Percentiles rank a stretch among this genome's conserved stretches.
Evolutionary conservation across 78 protist genomes (phyloP).

Genomic region (Tieghemostelium lacteum): DNA sequence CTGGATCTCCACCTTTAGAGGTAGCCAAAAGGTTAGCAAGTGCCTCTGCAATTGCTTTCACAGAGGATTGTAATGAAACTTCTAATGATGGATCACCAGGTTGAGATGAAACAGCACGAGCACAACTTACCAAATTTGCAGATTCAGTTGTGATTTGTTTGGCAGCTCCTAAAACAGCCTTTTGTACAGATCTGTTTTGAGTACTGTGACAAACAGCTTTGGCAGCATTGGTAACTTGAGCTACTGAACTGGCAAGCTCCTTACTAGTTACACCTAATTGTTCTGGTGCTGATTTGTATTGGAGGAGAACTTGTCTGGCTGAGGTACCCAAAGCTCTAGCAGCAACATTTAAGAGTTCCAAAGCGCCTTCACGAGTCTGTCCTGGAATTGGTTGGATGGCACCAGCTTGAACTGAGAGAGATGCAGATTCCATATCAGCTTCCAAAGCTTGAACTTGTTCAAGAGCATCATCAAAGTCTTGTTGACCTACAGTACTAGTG

Average conservation of each 20-base stretch:
- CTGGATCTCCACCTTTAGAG: slow-evolving; percentile 81
- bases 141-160: slow-evolving; percentile 72
- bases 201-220: slow-evolving; percentile 74
- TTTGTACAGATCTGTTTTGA: slow-evolving; percentile 61
- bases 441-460: slow-evolving; percentile 71
- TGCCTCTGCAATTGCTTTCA: slow-evolving; percentile 71
- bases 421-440: slow-evolving; percentile 62
- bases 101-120: slow-evolving; percentile 61
- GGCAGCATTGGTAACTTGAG: slow-evolving; percentile 79
- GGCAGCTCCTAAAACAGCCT: slow-evolving; percentile 75
- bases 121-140: slow-evolving; percentile 58
- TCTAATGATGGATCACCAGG: slow-evolving; percentile 79
- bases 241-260: slow-evolving; percentile 44
- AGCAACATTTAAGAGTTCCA: slow-evolving; percentile 72
- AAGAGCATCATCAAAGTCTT: slow-evolving; percentile 68
- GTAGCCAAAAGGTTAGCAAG: slow-evolving; percentile 65
- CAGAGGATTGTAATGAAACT: slow-evolving; percentile 43
- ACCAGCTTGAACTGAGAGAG: slow-evolving; percentile 41
- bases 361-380: slow-evolving; percentile 67
- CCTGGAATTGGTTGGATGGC: slow-evolving; percentile 37
- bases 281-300: slow-evolving; percentile 71
- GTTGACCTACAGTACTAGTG: slow-evolving; percentile 67
- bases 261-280: slow-evolving; percentile 67
- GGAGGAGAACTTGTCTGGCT: slow-evolving; percentile 61
- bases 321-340: slow-evolving; percentile 57